phyloP scores from a whole-genome alignment of 1,139 yeast genomes.

The Taphrina deformans region DNA sequence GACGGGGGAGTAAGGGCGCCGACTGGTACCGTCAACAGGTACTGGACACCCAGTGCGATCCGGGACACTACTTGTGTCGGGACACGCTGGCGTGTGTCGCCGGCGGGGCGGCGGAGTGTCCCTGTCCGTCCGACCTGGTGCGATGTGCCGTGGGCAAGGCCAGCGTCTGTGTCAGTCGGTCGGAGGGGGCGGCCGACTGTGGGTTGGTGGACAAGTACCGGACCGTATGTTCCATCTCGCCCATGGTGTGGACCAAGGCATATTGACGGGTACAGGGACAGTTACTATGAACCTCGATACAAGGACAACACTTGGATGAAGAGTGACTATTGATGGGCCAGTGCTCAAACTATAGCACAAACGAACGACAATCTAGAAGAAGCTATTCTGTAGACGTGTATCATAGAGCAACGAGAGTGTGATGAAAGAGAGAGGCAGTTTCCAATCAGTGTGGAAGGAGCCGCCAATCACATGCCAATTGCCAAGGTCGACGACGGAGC shows the following conservation, averaged over 20 bases:
- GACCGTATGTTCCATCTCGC: background rate
- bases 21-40: conserved; percentile 25
- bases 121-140: conserved; percentile 17
- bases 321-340: too few species aligned
- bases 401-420: too few species aligned
- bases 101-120: conserved; percentile 8
- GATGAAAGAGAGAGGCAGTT: too few species aligned
- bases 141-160: conserved; percentile 7
- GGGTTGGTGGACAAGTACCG: conserved; percentile 10
- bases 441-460: too few species aligned
- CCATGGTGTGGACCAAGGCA: too few species aligned
- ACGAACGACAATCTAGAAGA: too few species aligned
- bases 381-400: too few species aligned
- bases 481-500: too few species aligned
- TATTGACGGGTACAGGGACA: background rate
- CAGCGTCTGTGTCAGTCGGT: conserved; percentile 24
- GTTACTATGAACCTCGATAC: background rate
- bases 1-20: conserved; percentile 1
- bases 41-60: conserved; percentile 9
- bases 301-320: too few species aligned
- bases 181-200: conserved; percentile 15
- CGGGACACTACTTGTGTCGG: conserved; percentile 17
- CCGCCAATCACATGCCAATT: too few species aligned
- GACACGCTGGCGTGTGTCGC: conserved; percentile 25
- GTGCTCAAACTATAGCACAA: too few species aligned